Evolutionary conservation across 1,284 basidiomycete species (phyloP), one percentile per base, ranked within the genome.

Genomic region (Leccinum griseonigrum): DNA sequence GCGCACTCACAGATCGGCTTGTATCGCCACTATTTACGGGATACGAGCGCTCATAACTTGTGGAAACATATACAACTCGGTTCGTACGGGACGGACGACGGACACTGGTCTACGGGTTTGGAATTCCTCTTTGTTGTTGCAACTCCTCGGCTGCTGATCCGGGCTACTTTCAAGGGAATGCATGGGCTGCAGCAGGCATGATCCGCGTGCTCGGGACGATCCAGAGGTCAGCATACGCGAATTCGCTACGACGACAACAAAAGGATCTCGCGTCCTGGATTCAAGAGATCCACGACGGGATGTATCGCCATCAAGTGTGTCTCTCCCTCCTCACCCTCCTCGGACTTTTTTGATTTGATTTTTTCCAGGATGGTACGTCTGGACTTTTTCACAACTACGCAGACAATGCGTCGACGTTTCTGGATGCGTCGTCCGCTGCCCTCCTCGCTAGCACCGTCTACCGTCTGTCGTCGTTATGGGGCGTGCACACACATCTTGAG

Each of bases 121-220:
- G 52, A 58, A 75, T n/a, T n/a, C 66, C n/a, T 56, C 16, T 18
- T 52, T 9, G 1, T 16, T 11, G 9, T 26, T n/a, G n/a, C n/a
- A n/a, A n/a, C 34, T 26, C 31, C 11, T 31, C 46, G 22, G 4
- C 29, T 59, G 1, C 31, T 60, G 6, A 69, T 29, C n/a, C n/a
- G n/a, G n/a, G 9, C 1, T 26, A 11, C 1, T 13, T 10, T 32
- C 56, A 89, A n/a, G 92, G 94, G 0, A 94, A 95, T 60, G 93
- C 81, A 0, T 95, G 93, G 94, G 93, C 88, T 0, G 87, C 91
- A 0, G 90, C 88, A 4, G 94, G 93, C 0, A 94, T 94, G 83
- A 78, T 91, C 4, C 86, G 92, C n/a, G 92, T 94, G 1, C 78
- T 90, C 1, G 87, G 84, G 0, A 92, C 91, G 4, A 87, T 94